A percentile compares a stretch with the other conserved stretches of the same genome.
These are phyloP conservation scores for Trichoderma sp. DNA, from an alignment of 2,329 filamentous ascomycete genomes.

Conservation along the genomic window DNA sequence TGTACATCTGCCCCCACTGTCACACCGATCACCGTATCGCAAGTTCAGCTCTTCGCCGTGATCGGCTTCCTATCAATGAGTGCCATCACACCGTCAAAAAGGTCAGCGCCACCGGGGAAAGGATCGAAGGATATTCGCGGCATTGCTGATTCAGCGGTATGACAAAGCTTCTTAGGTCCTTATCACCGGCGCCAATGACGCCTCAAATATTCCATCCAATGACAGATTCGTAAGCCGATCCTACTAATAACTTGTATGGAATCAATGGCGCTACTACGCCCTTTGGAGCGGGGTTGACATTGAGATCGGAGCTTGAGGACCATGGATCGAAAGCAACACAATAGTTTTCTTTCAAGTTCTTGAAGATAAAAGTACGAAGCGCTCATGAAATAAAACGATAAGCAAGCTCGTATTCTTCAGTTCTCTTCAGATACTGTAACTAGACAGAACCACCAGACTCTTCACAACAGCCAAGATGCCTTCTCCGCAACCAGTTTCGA, in stretches of 20 bases:
- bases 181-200: not conserved
- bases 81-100: not conserved
- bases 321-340: not conserved
- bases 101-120: not conserved
- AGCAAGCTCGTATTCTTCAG: not conserved
- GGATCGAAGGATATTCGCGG: not conserved
- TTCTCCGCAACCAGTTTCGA: not conserved
- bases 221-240: not conserved
- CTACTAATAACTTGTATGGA: not conserved
- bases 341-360: not conserved
- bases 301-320: not conserved
- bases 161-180: not conserved
- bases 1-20: not conserved
- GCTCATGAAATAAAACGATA: not conserved
- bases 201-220: not conserved
- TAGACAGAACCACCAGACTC: not conserved
- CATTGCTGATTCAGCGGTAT: conserved; percentile 19
- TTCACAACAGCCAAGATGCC: conserved; percentile 5
- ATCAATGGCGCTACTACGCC: conserved; percentile 1
- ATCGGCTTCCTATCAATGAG: not conserved
- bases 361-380: not conserved
- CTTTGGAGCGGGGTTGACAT: not conserved
- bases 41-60: not conserved
- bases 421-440: not conserved
- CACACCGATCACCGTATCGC: not conserved